Conservation (phyloP, 306 rosid species). For the Castanea mollissima region DNA sequence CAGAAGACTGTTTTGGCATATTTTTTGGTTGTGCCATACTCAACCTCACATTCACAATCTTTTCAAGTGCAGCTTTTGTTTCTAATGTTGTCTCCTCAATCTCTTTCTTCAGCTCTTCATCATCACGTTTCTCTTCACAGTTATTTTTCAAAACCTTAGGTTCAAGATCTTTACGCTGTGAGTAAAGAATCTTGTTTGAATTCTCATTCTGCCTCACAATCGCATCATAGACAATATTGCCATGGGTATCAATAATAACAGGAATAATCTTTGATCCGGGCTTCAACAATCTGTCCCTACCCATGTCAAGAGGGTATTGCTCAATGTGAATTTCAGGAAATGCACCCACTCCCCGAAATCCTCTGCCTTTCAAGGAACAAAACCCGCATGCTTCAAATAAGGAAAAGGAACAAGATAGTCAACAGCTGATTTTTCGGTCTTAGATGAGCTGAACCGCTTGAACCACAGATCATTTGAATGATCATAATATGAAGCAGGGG, state of each 20-base stretch:
- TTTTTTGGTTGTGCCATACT: slow-evolving; percentile 84
- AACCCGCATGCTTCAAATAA: slow-evolving; percentile 66
- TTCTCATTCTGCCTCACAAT: slow-evolving; percentile 85
- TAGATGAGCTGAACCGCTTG: slow-evolving; percentile 65
- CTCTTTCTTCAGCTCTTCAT: slow-evolving; percentile 57
- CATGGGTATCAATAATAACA: slow-evolving; percentile 70
- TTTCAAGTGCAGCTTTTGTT: slow-evolving; percentile 82
- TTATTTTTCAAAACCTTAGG: slow-evolving; percentile 67
- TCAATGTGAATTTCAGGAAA: slow-evolving; percentile 90
- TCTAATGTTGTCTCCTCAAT: slow-evolving; percentile 72
- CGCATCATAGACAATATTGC: slow-evolving; percentile 80
- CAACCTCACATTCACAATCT: slow-evolving; percentile 77
- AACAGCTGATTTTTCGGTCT: slow-evolving; percentile 48
- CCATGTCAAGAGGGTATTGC: slow-evolving; percentile 89
- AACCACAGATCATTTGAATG: slow-evolving; percentile 86
- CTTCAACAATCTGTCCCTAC: slow-evolving; percentile 53
- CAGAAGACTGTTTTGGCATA: slow-evolving; percentile 67
- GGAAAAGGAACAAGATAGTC: slow-evolving; percentile 51
- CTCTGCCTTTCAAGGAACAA: slow-evolving; percentile 72
- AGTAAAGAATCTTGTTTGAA: slow-evolving; percentile 66
- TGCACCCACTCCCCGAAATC: slow-evolving; percentile 93
- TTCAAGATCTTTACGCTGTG: slow-evolving; percentile 68
- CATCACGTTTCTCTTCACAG: slow-evolving; percentile 32
- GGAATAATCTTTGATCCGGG: slow-evolving; percentile 70
- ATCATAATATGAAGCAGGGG: slow-evolving; percentile 61